These are phyloP conservation scores for Calonectria pseudoreteaudii DNA, from an alignment of 2,329 filamentous ascomycete genomes.

Conservation along the genomic window DNA sequence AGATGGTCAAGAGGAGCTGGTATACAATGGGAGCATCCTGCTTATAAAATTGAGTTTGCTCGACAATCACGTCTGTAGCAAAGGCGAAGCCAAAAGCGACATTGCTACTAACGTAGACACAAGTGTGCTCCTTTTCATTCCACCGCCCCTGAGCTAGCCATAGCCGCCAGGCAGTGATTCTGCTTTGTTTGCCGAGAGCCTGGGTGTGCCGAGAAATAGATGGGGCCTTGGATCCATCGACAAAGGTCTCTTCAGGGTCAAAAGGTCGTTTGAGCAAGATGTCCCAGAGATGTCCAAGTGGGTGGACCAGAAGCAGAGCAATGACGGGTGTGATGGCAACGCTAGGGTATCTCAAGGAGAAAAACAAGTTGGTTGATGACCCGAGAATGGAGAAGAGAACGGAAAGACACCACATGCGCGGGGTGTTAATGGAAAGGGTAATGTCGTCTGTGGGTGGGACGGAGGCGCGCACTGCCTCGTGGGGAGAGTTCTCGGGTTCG, in stretches of 20 bases:
- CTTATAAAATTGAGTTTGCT: constrained; percentile 90
- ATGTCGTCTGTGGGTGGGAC: constrained; percentile 82
- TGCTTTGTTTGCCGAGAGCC: constrained; percentile 38
- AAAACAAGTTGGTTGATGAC: constrained; percentile 88
- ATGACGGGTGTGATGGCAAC: constrained; percentile 92
- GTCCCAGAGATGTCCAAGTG: constrained; percentile 85
- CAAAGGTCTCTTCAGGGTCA: constrained; percentile 61
- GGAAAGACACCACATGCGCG: constrained; percentile 88
- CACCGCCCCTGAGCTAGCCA: constrained; percentile 85
- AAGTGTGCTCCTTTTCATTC: constrained; percentile 92
- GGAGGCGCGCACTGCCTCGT: constrained; percentile 83
- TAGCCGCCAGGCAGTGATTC: constrained; percentile 64
- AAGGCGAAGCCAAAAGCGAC: constrained; percentile 92
- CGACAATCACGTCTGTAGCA: constrained; percentile 89
- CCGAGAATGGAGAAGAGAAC: constrained; percentile 83
- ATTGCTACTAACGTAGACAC: constrained; percentile 90
- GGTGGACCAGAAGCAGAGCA: constrained; percentile 85
- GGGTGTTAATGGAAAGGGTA: constrained; percentile 85
- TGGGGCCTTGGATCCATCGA: constrained; percentile 58
- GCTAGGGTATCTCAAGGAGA: constrained; percentile 89
- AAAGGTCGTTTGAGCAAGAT: constrained; percentile 73
- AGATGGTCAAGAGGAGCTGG: constrained; percentile 85
- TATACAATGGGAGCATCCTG: constrained; percentile 82
- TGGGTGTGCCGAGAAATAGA: constrained; percentile 34
- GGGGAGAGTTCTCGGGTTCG: constrained; percentile 75